Percentiles rank a stretch among this genome's conserved stretches.
Evolutionary conservation across 164 flowering plant species (phyloP).

Genomic region (Aristolochia californica): DNA sequence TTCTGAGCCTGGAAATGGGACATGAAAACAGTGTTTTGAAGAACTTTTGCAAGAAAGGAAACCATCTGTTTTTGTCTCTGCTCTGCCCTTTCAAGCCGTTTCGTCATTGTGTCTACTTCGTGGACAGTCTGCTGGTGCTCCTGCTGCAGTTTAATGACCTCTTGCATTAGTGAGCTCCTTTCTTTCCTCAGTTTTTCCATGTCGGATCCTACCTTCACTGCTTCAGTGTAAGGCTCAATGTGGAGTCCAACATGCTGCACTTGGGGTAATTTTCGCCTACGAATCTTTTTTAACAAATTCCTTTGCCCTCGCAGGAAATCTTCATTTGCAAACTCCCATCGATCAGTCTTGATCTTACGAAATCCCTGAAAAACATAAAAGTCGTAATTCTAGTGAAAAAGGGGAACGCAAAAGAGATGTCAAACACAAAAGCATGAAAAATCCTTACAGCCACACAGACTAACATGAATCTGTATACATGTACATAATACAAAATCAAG

Average conservation of each 20-base stretch:
- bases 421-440: not conserved
- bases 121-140: slow-evolving; percentile 47
- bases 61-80: slow-evolving; percentile 68
- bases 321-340: slow-evolving; percentile 85
- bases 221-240: slow-evolving; percentile 23
- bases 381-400: not conserved
- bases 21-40: slow-evolving; percentile 58
- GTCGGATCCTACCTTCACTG: slow-evolving; percentile 34
- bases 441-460: not conserved
- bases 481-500: too few species aligned
- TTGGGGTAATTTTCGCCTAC: slow-evolving; percentile 58
- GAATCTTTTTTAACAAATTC: slow-evolving; percentile 68
- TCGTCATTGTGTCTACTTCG: slow-evolving; percentile 43
- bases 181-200: slow-evolving; percentile 48
- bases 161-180: slow-evolving; percentile 48
- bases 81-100: slow-evolving; percentile 60
- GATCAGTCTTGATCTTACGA: slow-evolving; percentile 73
- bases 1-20: slow-evolving; percentile 35
- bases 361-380: slow-evolving; percentile 55
- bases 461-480: not conserved
- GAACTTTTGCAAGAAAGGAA: slow-evolving; percentile 57
- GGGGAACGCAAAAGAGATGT: not conserved
- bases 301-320: slow-evolving; percentile 53
- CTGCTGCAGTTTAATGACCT: slow-evolving; percentile 56
- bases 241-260: slow-evolving; percentile 30